phyloP scores from a whole-genome alignment of 2,329 filamentous ascomycete species.

The Trichoderma pleuroti region DNA sequence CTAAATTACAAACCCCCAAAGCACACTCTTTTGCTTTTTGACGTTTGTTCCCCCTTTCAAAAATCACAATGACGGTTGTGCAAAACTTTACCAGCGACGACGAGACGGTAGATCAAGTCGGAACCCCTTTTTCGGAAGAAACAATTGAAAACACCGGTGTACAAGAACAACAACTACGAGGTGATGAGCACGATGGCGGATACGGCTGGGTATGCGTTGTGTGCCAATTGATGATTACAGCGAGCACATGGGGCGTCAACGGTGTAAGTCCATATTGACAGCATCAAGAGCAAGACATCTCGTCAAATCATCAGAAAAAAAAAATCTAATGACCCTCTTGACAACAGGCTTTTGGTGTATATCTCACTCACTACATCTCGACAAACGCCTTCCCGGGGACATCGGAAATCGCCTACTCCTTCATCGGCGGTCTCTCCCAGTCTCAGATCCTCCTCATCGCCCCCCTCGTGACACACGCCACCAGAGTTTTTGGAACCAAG shows the following conservation, averaged over 20 bases:
- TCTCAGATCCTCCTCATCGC: slow-evolving; percentile 40
- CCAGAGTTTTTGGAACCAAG: slow-evolving; percentile 31
- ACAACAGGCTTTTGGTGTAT: slow-evolving; percentile 40
- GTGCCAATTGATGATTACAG: slow-evolving; percentile 34
- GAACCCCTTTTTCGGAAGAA: neutral
- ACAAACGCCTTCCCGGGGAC: slow-evolving; percentile 49
- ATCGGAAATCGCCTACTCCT: slow-evolving; percentile 53
- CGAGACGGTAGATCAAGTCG: neutral
- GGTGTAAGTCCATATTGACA: slow-evolving; percentile 29
- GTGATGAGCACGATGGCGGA: slow-evolving; percentile 43
- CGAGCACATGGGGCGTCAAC: slow-evolving; percentile 41
- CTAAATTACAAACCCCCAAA: neutral
- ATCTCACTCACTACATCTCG: slow-evolving; percentile 54
- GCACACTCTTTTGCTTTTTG: neutral
- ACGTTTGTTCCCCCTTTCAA: neutral
- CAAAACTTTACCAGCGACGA: neutral
- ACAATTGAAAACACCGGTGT: neutral
- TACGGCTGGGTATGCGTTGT: slow-evolving; percentile 43
- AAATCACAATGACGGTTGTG: neutral
- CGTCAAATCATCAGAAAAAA: neutral
- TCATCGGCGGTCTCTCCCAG: slow-evolving; percentile 57
- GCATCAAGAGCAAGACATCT: slow-evolving; percentile 33
- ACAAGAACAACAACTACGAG: neutral
- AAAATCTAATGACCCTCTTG: neutral
- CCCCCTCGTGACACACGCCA: slow-evolving; percentile 35